Evolutionary conservation across 768 basidiomycete species (phyloP).

Genomic region (Lactarius sp.): DNA sequence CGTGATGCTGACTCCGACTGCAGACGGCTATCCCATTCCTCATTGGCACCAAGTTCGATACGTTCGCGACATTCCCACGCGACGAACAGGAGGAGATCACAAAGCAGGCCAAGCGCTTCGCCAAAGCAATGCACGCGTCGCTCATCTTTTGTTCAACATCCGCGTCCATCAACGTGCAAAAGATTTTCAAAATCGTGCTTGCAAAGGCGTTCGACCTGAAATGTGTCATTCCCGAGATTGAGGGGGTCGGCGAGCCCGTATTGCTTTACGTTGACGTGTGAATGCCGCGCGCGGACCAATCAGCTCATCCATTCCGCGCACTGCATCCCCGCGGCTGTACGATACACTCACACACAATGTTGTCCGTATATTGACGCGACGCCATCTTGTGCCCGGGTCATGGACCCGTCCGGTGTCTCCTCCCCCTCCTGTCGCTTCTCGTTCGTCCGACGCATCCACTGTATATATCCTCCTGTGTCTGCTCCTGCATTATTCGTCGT

Average conservation of each 20-base stretch:
- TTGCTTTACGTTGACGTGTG: slow-evolving; percentile 88
- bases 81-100: slow-evolving; percentile 99
- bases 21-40: slow-evolving; percentile 98
- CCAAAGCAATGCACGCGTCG: slow-evolving; percentile 99
- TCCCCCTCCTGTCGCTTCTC: background rate
- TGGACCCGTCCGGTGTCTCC: background rate
- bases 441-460: slow-evolving; percentile 2
- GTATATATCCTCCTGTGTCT: slow-evolving; percentile 20
- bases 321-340: slow-evolving; percentile 10
- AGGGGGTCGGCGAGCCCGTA: slow-evolving; percentile 93
- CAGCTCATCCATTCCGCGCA: background rate
- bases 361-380: slow-evolving; percentile 12
- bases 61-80: slow-evolving; percentile 89
- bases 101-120: slow-evolving; percentile 98
- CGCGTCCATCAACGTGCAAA: slow-evolving; percentile 99
- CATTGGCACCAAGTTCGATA: slow-evolving; percentile 98
- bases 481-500: slow-evolving; percentile 20
- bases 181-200: slow-evolving; percentile 97
- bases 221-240: slow-evolving; percentile 97
- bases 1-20: slow-evolving; percentile 5
- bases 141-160: slow-evolving; percentile 98
- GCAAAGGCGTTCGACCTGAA: slow-evolving; percentile 98
- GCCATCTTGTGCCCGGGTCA: background rate
- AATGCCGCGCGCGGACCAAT: slow-evolving; percentile 14
- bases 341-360: slow-evolving; percentile 15